phyloP scores from a whole-genome alignment of 179 eudicot genomes.

The Amaranthus tricolor region DNA sequence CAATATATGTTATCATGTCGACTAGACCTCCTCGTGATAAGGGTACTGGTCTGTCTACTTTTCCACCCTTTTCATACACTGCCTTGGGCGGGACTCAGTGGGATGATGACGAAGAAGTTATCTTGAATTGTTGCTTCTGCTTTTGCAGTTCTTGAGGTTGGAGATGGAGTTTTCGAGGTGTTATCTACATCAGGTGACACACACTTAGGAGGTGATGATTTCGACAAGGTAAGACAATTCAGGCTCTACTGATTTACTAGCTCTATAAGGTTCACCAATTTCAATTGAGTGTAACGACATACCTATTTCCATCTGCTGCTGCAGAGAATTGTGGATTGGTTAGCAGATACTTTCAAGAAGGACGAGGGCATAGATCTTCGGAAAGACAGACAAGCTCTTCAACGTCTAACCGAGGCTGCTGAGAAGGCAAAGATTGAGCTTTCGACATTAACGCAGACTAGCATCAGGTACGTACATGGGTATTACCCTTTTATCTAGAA shows the following conservation, averaged over 20 bases:
- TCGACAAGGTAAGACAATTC: constrained; percentile 46
- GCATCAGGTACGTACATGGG: constrained; percentile 35
- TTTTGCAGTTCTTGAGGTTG: constrained; percentile 51
- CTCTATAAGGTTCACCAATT: background rate
- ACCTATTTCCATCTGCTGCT: background rate
- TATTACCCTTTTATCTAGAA: background rate
- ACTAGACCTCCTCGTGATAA: too few relatives aligned
- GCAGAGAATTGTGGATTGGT: constrained; percentile 59
- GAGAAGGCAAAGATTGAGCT: constrained; percentile 66
- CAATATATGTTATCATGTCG: too few relatives aligned
- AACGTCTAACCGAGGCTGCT: constrained; percentile 59
- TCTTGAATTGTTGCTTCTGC: background rate
- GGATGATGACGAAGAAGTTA: too few relatives aligned
- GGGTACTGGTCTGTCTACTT: too few relatives aligned
- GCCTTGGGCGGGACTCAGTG: too few relatives aligned
- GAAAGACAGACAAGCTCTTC: constrained; percentile 58
- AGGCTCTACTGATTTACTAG: background rate
- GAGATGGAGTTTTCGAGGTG: constrained; percentile 68
- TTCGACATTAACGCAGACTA: constrained; percentile 51
- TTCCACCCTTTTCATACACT: too few relatives aligned
- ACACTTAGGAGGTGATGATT: constrained; percentile 62
- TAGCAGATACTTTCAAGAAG: constrained; percentile 42
- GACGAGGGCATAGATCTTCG: constrained; percentile 57
- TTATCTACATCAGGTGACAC: constrained; percentile 63
- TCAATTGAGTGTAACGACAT: too few relatives aligned